Base-by-base conservation (phyloP, 2,329 filamentous ascomycete species). In the Ciborinia camelliae region DNA sequence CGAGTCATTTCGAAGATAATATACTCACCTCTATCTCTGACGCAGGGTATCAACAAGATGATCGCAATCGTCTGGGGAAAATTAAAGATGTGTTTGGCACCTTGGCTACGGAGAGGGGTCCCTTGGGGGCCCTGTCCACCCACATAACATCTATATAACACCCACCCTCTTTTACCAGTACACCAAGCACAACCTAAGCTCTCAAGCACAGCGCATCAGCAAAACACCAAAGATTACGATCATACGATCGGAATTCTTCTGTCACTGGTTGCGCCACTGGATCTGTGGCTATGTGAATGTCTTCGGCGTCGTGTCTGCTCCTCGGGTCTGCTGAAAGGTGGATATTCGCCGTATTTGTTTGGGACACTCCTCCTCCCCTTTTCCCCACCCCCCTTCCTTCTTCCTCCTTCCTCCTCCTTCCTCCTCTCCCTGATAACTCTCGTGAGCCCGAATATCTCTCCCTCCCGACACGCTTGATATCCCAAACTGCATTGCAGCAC, bases 31-130 rank as follows among this genome's bases (percentile, higher is more conserved):
- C 18, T 14, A n/a, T n/a, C n/a, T n/a, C n/a, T n/a, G n/a, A 48
- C 18, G n/a, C 66, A 88, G 86, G 88, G 88, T 82, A 83, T 66
- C 79, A 84, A 64, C 79, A 77, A 51, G 88, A 90, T 69, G 77
- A 80, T 10, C 78, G 82, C 28, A 80, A 80, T n/a, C 81, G 80
- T 48, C 76, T 91, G 35, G 78, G 79, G 1, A 83, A 81, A 62
- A 81, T 91, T 6, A 83, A 87, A 0, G 78, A 79, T 28, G 78
- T 88, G 20, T 91, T 90, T 69, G 79, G 83, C 54, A 81, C 81
- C 64, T 75, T 91, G 18, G 76, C 90, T 0, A 79, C 79, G 23
- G 82, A 81, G 1, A 81, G 80, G 39, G 83, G 84, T 50, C 81
- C 84, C 10, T 82, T 84, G 0, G 78, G 83, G 68, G 87, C 87